Base-by-base conservation (phyloP, 257 asterid species). In the Gentiana dahurica region DNA sequence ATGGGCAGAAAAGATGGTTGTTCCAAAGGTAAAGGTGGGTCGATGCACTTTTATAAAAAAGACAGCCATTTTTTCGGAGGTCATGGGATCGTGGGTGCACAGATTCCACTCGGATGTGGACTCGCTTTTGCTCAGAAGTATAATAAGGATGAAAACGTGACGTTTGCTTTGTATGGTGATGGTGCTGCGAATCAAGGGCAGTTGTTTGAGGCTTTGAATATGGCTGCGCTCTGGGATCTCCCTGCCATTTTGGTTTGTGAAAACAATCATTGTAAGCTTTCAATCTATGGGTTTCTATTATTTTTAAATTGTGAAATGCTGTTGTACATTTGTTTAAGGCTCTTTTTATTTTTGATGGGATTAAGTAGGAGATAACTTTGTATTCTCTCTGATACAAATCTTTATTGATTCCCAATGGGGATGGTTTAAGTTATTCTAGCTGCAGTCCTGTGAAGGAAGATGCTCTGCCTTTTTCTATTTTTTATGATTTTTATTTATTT, bases 131-230 rank as follows among this genome's bases (percentile, higher is more conserved):
- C 85, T 12, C 98, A 87, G 86, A 91, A 91, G 83, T 91, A 91
- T 37, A 76, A 38, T 13, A 91, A 87, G 65, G 98, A 91, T 47
- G 98, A 85, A 62, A 68, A 60, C 54, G 98, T 87, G 15, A 76
- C 90, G 8, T 91, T 87, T 46, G 66, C 95, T 1, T 45, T 91
- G 89, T 91, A 91, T 12, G 98, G 98, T 1, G 98, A 87, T 61
- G 98, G 98, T 8, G 98, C 96, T 1, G 98, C 98, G 0, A 91
- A 91, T 75, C 98, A 91, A 73, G 98, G 98, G 39, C 96, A 91
- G 71, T 55, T 91, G 75, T 91, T 91, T 61, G 98, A 91, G 83
- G 98, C 98, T 49, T 63, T 91, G 79, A 91, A 91, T 63, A 91
- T 91, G 89, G 87, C 98, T 4, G 98, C 98, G 10, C 79, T 91